These are phyloP conservation scores for Penicillium sp. DNA, from an alignment of 2,329 filamentous ascomycete species.

Conservation along the genomic window DNA sequence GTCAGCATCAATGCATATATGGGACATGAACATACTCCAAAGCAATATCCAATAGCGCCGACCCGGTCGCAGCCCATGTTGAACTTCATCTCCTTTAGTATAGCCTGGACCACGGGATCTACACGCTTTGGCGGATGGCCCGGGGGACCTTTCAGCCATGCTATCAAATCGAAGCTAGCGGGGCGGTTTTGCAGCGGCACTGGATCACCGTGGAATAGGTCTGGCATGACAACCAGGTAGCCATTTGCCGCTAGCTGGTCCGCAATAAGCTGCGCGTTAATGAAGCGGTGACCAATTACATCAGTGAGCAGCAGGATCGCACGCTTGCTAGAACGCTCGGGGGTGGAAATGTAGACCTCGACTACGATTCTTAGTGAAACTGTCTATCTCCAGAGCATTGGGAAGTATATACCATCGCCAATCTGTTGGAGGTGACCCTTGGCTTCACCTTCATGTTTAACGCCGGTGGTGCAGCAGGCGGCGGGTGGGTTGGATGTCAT, in stretches of 20 bases:
- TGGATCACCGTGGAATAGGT: constrained; percentile 21
- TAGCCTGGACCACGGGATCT: constrained; percentile 17
- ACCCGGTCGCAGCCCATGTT: constrained; percentile 16
- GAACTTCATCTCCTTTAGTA: constrained; percentile 17
- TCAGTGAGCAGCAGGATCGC: constrained; percentile 19
- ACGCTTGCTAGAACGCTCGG: constrained; percentile 8
- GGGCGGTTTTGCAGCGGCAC: constrained; percentile 17
- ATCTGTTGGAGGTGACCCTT: constrained; percentile 15
- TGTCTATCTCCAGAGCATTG: neutral
- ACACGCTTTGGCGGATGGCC: constrained; percentile 15
- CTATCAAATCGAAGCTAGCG: constrained; percentile 15
- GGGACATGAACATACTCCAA: constrained; percentile 11
- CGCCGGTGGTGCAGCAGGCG: constrained; percentile 16
- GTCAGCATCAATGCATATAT: neutral
- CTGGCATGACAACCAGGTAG: constrained; percentile 22
- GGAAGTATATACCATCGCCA: constrained; percentile 12
- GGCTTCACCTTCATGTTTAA: constrained; percentile 19
- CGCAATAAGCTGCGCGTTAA: constrained; percentile 21
- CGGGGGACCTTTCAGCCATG: constrained; percentile 20
- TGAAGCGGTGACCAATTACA: constrained; percentile 22
- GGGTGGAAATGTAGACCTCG: constrained; percentile 15
- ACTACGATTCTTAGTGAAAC: constrained; percentile 9
- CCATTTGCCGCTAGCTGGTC: constrained; percentile 21
- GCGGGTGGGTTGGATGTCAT: constrained; percentile 20
- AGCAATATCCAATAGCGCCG: constrained; percentile 21